Evolutionary conservation across 352 stramenopile genomes (phyloP).

Genomic region (Pythium dissotocum): DNA sequence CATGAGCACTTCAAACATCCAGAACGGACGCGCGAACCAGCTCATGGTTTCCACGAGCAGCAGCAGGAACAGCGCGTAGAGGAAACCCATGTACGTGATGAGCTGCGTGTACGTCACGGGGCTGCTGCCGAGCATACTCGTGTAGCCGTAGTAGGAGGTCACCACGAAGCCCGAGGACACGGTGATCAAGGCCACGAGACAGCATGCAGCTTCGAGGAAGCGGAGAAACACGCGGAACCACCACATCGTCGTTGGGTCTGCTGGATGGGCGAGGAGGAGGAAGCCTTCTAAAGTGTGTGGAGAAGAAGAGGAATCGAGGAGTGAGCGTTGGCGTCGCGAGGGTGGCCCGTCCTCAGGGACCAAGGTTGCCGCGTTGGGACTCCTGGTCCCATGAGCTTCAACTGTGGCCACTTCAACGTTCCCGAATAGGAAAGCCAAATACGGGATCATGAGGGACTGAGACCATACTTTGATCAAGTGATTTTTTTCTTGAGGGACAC

Average conservation of each 20-base stretch:
- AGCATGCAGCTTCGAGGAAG: conserved; percentile 62
- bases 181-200: conserved; percentile 55
- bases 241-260: conserved; percentile 28
- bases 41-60: conserved; percentile 44
- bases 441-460: conserved; percentile 4
- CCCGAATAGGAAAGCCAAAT: background rate
- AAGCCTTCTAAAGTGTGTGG: background rate
- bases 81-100: conserved; percentile 65
- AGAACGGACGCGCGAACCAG: conserved; percentile 42
- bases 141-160: conserved; percentile 67
- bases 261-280: background rate
- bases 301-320: background rate
- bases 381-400: background rate
- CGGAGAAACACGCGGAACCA: conserved; percentile 50
- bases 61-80: conserved; percentile 60
- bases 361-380: no score
- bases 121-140: conserved; percentile 67
- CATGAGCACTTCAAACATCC: conserved; percentile 48
- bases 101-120: conserved; percentile 56
- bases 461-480: conserved; percentile 4
- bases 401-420: conserved; percentile 22
- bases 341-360: background rate
- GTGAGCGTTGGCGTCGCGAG: conserved; percentile 1
- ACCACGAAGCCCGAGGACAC: conserved; percentile 62
- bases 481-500: background rate